These are phyloP conservation scores for Penicillium alfredii DNA, from an alignment of 495 filamentous ascomycete genomes.

Conservation along the genomic window DNA sequence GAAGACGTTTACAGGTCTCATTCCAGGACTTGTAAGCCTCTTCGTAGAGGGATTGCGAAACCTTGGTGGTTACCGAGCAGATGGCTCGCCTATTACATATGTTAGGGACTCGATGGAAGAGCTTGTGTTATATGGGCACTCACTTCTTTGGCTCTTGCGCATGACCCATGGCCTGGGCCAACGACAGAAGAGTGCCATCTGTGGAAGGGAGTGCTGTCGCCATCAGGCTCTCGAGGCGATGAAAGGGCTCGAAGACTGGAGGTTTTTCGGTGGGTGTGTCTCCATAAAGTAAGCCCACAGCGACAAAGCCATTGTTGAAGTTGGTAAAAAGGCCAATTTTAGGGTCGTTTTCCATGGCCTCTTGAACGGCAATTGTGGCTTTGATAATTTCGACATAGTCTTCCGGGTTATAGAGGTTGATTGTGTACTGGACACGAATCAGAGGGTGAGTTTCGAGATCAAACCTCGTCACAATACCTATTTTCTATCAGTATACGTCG, in stretches of 20 bases:
- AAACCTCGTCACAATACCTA: too few relatives aligned
- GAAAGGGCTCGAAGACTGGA: slow-evolving; percentile 16
- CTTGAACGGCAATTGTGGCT: too few relatives aligned
- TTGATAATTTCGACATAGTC: too few relatives aligned
- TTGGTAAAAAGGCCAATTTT: slow-evolving; percentile 18
- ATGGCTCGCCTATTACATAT: slow-evolving; percentile 7
- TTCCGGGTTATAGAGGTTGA: too few relatives aligned
- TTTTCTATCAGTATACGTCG: too few relatives aligned
- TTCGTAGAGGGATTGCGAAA: slow-evolving; percentile 12
- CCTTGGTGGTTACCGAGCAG: slow-evolving; percentile 9
- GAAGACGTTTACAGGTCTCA: slow-evolving; percentile 2
- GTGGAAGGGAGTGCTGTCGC: slow-evolving; percentile 6
- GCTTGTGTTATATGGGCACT: not conserved
- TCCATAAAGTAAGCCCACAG: slow-evolving; percentile 20
- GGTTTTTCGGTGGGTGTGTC: slow-evolving; percentile 14
- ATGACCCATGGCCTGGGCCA: slow-evolving; percentile 6
- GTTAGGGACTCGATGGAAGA: not conserved
- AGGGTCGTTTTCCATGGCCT: not conserved
- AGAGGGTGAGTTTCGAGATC: too few relatives aligned
- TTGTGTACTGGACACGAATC: too few relatives aligned
- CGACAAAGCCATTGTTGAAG: slow-evolving; percentile 15
- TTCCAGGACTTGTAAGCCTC: slow-evolving; percentile 9
- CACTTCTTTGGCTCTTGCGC: slow-evolving; percentile 1
- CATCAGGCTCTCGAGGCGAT: slow-evolving; percentile 10
- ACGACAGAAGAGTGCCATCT: slow-evolving; percentile 9